phyloP scores from a whole-genome alignment of 768 basidiomycete species.

The Russula vinacea region DNA sequence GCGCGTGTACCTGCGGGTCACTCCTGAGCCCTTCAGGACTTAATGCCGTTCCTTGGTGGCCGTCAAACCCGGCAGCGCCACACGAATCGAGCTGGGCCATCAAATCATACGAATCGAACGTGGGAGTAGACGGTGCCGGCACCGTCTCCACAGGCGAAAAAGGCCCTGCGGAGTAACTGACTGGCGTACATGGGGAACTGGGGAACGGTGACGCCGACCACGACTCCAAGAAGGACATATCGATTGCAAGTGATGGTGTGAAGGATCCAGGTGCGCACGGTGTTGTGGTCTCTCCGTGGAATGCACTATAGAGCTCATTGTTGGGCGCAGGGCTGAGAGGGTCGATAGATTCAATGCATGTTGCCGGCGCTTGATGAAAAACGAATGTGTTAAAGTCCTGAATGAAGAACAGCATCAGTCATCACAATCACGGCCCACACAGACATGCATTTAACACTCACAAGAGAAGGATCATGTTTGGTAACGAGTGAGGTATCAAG shows the following conservation, averaged over 20 bases:
- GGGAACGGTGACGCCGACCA: slow-evolving; percentile 24
- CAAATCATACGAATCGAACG: slow-evolving; percentile 18
- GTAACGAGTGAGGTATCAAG: slow-evolving; percentile 13
- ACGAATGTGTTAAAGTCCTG: slow-evolving; percentile 31
- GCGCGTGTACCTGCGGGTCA: slow-evolving; percentile 4
- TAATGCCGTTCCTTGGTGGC: neutral
- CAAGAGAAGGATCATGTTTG: slow-evolving; percentile 28
- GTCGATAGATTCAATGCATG: slow-evolving; percentile 29
- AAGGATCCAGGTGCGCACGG: slow-evolving; percentile 11
- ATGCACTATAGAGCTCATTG: slow-evolving; percentile 8
- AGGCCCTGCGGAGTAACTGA: slow-evolving; percentile 16
- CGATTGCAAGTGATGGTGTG: slow-evolving; percentile 13
- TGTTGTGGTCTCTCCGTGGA: slow-evolving; percentile 12
- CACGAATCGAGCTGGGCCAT: slow-evolving; percentile 16
- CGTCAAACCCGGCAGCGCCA: slow-evolving; percentile 3
- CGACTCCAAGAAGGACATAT: slow-evolving; percentile 24
- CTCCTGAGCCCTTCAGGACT: slow-evolving; percentile 1
- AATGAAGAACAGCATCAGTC: neutral
- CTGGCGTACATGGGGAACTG: slow-evolving; percentile 24
- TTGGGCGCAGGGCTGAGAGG: slow-evolving; percentile 23
- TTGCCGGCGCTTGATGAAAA: slow-evolving; percentile 25
- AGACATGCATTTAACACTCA: slow-evolving; percentile 8
- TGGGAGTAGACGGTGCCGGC: slow-evolving; percentile 12
- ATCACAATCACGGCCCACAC: neutral
- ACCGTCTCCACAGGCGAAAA: slow-evolving; percentile 21